phyloP scores from a whole-genome alignment of 2,329 filamentous ascomycete species.

The Ascosphaera aggregata region DNA sequence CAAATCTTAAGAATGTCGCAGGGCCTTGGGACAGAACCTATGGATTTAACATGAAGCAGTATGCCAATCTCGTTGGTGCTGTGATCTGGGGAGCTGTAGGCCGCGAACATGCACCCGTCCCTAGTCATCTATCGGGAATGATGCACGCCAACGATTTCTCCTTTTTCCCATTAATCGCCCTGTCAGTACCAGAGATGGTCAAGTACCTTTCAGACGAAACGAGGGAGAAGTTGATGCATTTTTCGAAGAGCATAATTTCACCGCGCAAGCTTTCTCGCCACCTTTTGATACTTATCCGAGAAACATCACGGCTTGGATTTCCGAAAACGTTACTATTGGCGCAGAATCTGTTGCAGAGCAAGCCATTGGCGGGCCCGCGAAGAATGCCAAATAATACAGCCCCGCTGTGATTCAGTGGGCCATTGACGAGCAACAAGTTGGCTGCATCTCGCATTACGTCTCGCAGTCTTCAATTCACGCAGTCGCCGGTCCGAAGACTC shows the following conservation, averaged over 20 bases:
- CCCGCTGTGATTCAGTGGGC: slow-evolving; percentile 38
- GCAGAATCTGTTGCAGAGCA: slow-evolving; percentile 34
- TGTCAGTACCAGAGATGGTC: slow-evolving; percentile 22
- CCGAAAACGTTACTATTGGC: slow-evolving; percentile 33
- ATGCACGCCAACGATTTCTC: slow-evolving; percentile 26
- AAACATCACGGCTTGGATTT: slow-evolving; percentile 37
- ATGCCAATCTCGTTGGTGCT: slow-evolving; percentile 32
- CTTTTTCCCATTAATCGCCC: slow-evolving; percentile 25
- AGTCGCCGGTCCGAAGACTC: slow-evolving; percentile 17
- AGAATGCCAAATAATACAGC: slow-evolving; percentile 30
- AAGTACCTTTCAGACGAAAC: slow-evolving; percentile 18
- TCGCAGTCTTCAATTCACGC: slow-evolving; percentile 20
- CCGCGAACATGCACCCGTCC: slow-evolving; percentile 19
- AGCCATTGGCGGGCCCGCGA: slow-evolving; percentile 30
- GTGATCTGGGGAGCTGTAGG: slow-evolving; percentile 32
- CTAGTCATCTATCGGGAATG: slow-evolving; percentile 22
- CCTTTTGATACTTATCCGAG: slow-evolving; percentile 32
- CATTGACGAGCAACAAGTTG: slow-evolving; percentile 11
- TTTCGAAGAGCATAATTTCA: slow-evolving; percentile 29
- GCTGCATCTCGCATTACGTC: slow-evolving; percentile 14
- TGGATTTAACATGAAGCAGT: slow-evolving; percentile 40
- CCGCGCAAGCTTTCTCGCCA: slow-evolving; percentile 30
- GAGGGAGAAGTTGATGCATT: slow-evolving; percentile 14
- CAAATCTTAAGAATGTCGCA: slow-evolving; percentile 35
- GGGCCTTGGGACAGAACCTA: slow-evolving; percentile 42